A percentile compares a stretch with the other conserved stretches of the same genome.
Conservation (phyloP, 2,329 filamentous ascomycete species). For the Bipolaris bicolor region DNA sequence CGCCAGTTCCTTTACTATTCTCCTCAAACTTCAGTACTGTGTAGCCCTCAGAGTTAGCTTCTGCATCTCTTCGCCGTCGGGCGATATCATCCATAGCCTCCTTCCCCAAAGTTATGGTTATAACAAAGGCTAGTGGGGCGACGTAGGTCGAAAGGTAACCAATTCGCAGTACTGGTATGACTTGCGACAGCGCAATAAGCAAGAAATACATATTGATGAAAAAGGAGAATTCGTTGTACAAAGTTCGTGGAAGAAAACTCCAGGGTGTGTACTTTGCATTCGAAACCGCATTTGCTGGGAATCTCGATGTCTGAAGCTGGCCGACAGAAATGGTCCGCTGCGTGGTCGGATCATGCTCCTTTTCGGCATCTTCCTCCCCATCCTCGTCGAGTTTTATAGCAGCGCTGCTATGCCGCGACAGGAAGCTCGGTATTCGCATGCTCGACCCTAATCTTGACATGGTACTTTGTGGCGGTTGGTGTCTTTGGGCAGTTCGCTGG, state of each 20-base stretch:
- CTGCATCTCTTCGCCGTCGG: conserved; percentile 81
- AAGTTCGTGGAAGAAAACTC: conserved; percentile 89
- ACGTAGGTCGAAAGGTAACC: conserved; percentile 96
- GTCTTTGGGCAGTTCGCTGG: conserved; percentile 34
- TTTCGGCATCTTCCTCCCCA: conserved; percentile 52
- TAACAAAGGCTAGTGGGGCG: conserved; percentile 87
- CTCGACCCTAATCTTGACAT: conserved; percentile 58
- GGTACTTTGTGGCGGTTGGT: conserved; percentile 35
- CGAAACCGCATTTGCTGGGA: conserved; percentile 88
- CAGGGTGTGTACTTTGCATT: conserved; percentile 97
- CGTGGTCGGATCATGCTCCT: conserved; percentile 65
- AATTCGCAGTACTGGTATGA: conserved; percentile 86
- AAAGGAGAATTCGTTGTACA: conserved; percentile 99
- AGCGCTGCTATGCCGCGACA: conserved; percentile 47
- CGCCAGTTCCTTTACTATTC: conserved; percentile 48
- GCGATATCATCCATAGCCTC: conserved; percentile 94
- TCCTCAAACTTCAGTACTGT: conserved; percentile 76
- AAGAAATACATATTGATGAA: conserved; percentile 99
- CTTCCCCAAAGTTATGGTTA: conserved; percentile 91
- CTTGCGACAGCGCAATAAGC: conserved; percentile 90
- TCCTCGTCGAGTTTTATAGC: conserved; percentile 34
- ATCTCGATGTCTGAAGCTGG: conserved; percentile 72
- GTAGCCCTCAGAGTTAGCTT: conserved; percentile 93
- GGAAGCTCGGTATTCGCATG: conserved; percentile 71
- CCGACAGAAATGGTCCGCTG: conserved; percentile 80